Conservation (phyloP, 441 rosid species). For the Syzygium malaccense region DNA sequence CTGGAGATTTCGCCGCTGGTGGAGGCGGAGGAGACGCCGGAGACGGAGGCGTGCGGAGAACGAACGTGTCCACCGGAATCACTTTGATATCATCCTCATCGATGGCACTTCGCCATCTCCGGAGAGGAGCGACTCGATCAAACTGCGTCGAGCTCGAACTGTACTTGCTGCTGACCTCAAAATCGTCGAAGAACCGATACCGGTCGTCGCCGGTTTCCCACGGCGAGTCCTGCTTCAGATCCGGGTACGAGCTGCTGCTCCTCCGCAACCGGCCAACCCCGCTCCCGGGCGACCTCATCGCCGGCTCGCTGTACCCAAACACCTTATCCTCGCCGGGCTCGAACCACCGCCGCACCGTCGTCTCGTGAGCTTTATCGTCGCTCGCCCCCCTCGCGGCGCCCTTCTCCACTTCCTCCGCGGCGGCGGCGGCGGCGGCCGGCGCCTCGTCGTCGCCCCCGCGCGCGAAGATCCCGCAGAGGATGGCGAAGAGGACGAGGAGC, state of each 20-base stretch:
- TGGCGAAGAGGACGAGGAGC: conserved; percentile 55
- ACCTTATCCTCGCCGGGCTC: conserved; percentile 30
- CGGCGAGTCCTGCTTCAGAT: conserved; percentile 40
- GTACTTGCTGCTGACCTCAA: conserved; percentile 34
- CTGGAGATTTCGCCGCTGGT: conserved; percentile 14
- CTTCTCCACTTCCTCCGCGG: conserved; percentile 7
- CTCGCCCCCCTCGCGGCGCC: not conserved
- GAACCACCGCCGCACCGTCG: conserved; percentile 29
- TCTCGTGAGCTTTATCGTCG: not conserved
- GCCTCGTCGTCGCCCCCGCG: conserved; percentile 44
- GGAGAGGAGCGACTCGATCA: conserved; percentile 2
- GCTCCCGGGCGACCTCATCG: conserved; percentile 11
- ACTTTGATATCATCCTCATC: conserved; percentile 40
- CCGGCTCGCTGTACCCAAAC: conserved; percentile 2
- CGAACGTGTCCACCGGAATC: conserved; percentile 51
- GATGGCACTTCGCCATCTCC: conserved; percentile 15
- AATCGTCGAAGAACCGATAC: conserved; percentile 64
- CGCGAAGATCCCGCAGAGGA: conserved; percentile 64
- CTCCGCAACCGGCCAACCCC: conserved; percentile 41
- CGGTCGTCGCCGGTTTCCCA: conserved; percentile 33
- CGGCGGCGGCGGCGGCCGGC: not conserved
- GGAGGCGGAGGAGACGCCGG: conserved; percentile 15
- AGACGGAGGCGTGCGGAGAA: conserved; percentile 18
- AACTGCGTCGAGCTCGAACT: conserved; percentile 5
- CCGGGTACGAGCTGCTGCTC: conserved; percentile 71